Percentiles rank a stretch among this genome's conserved stretches.
Evolutionary conservation across 2,329 filamentous ascomycete species (phyloP).

Genomic region (Cordyceps farinosa): DNA sequence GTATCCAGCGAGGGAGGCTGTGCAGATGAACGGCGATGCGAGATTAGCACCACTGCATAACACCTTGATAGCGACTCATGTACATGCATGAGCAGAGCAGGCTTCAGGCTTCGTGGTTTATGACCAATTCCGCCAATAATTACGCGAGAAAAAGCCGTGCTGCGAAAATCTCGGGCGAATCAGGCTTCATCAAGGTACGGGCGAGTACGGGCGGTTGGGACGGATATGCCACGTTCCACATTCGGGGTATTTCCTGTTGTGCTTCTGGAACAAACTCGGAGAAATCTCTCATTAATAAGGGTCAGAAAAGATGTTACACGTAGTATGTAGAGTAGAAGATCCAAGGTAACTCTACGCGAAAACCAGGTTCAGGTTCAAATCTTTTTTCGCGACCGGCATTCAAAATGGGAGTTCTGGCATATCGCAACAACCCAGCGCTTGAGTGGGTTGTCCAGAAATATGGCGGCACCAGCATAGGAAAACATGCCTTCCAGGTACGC

Average conservation of each 20-base stretch:
- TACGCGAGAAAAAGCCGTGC: no score
- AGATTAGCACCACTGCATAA: slow-evolving; percentile 1
- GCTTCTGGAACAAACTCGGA: background rate
- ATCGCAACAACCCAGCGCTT: background rate
- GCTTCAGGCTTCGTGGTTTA: background rate
- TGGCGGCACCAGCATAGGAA: slow-evolving; percentile 14
- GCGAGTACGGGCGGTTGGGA: no score
- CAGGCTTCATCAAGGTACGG: background rate
- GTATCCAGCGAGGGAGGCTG: background rate
- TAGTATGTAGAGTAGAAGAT: no score
- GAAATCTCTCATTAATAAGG: background rate
- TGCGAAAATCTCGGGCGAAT: background rate
- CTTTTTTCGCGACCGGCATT: no score
- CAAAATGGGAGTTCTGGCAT: background rate
- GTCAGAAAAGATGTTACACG: background rate
- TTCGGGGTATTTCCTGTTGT: background rate
- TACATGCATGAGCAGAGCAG: background rate
- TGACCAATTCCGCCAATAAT: background rate
- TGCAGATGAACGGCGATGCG: background rate
- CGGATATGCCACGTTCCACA: background rate
- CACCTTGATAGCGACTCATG: slow-evolving; percentile 1
- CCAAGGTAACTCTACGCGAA: no score
- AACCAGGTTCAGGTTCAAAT: no score
- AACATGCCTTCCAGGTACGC: slow-evolving; percentile 1
- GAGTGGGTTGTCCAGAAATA: slow-evolving; percentile 10